Evolutionary conservation across 306 rosid species (phyloP), one percentile per base, ranked within the genome.

Genomic region (Urtica urens): DNA sequence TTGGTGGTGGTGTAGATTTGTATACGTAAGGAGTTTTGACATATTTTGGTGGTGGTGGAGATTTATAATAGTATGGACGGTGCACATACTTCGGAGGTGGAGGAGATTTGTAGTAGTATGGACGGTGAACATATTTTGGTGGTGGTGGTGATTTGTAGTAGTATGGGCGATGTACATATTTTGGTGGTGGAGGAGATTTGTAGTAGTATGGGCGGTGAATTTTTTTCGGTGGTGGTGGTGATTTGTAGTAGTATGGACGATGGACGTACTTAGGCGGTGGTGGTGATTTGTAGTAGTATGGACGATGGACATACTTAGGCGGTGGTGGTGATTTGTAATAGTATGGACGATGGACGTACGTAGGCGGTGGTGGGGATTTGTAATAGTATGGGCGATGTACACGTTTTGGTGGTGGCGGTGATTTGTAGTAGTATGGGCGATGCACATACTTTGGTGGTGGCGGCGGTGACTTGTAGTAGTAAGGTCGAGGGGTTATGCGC

Each of bases 301-400:
- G 2, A 10, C 17, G 7, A 8, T 15, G 6, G 17, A 38, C 43
- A 13, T 38, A 4, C 6, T 14, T n/a, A 1, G 43, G 43, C 7
- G 55, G 55, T n/a, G 40, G 43, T 16, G 57, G 57, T 3, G 57
- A 51, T 17, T 50, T 50, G 22, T 33, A 51, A 8, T 28, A 2
- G 15, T 33, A 43, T 1, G 53, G 59, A 0, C 10, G 33, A 28
- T 10, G 4, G 61, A 58, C 0, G 46, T 51, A 0, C 53, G 64
- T 14, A n/a, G 70, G 53, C 4, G 70, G 64, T 0, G 72, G 72
- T 1, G 57, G 44, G 18, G 57, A 51, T 11, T 31, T 51, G 15
- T 51, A 51, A 3, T 17, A 14, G 24, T 51, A 52, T 0, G 53
- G 45, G 18, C 10, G 16, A 5, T 6, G 17, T 13, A 19, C 7